Base-by-base conservation (phyloP, 352 stramenopile species). In the Phytopythium litorale region DNA sequence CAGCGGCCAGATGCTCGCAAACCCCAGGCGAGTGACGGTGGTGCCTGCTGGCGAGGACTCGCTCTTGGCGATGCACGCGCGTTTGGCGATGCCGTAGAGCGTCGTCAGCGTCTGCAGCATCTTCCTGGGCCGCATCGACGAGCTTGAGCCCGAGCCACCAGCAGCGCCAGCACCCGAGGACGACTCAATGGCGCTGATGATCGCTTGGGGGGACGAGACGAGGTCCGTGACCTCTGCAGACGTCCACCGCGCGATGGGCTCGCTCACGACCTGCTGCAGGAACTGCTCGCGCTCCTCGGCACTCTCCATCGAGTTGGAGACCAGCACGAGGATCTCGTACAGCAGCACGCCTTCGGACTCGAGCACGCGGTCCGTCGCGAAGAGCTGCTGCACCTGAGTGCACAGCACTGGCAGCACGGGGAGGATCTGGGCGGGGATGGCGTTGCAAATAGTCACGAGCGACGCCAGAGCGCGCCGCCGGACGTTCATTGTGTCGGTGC, bases 321-420 rank as follows among this genome's bases (percentile, higher is more conserved):
- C 84, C 16, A 93, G 55, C 42, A 93, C 81, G 8, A 93, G 66
- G 77, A 93, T 91, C 46, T 93, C 84, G 42, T 93, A 93, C 11
- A 93, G 67, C 60, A 93, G 71, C 4, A 93, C 81, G 32, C 79
- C 79, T 66, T 93, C 84, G 0, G 80, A 84, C 21, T 93, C 84
- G 16, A 88, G 73, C n/a, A 93, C 84, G 21, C 71, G 72, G 71
- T 89, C 82, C 0, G 66, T 64, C 37, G 79, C 76, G 61, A 93
- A 93, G n/a, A 93, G 59, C 53, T 88, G 73, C 40, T 89, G 73
- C 1, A 82, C 82, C 60, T 91, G 87, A 0, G 76, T 67, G 62
- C 79, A 90, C 43, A 93, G 53, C 18, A 89, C 80, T 1, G 81
- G 81, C 0, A 93, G 66, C n/a, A 91, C 84, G 1, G 84, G 84